A percentile compares a stretch with the other conserved stretches of the same genome.
phyloP scores from a whole-genome alignment of 1,284 basidiomycete species.

The Pseudozyma sp. region DNA sequence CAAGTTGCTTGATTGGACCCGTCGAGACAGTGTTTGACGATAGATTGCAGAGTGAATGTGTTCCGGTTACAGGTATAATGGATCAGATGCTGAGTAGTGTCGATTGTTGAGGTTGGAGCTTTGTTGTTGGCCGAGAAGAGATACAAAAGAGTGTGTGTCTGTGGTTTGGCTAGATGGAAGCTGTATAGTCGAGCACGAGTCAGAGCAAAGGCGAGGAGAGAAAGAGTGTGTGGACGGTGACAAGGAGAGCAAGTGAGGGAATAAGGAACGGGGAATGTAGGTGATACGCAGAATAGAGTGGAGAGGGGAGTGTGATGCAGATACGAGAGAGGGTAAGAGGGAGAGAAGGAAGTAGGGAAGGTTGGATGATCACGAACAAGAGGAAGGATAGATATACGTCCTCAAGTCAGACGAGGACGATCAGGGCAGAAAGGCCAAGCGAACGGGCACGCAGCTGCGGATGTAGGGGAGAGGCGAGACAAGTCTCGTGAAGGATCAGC shows the following conservation, averaged over 20 bases:
- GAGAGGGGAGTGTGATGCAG: neutral
- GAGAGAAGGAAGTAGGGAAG: neutral
- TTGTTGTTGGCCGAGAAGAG: neutral
- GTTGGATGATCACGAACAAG: slow-evolving; percentile 1
- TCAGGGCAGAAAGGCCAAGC: neutral
- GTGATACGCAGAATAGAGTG: too few species aligned
- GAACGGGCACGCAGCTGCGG: neutral
- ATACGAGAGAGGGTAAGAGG: neutral
- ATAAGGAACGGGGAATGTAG: too few species aligned
- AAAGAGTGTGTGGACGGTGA: neutral
- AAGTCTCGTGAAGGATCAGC: neutral
- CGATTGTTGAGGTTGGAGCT: neutral
- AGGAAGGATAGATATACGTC: slow-evolving; percentile 4
- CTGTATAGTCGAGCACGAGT: too few species aligned
- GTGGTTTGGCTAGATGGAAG: too few species aligned
- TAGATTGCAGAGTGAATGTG: too few species aligned
- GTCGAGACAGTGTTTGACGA: slow-evolving; percentile 3
- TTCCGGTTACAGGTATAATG: too few species aligned
- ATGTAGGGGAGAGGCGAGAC: neutral
- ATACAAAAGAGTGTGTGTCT: neutral
- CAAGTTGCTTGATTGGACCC: slow-evolving; percentile 6
- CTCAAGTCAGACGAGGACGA: neutral
- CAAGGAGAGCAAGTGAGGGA: too few species aligned
- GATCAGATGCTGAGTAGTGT: too few species aligned
- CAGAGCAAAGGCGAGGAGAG: too few species aligned